Percentiles rank a stretch among this genome's conserved stretches.
phyloP scores from a whole-genome alignment of 2,329 filamentous ascomycete genomes.

The Diaporthe citriasiana region DNA sequence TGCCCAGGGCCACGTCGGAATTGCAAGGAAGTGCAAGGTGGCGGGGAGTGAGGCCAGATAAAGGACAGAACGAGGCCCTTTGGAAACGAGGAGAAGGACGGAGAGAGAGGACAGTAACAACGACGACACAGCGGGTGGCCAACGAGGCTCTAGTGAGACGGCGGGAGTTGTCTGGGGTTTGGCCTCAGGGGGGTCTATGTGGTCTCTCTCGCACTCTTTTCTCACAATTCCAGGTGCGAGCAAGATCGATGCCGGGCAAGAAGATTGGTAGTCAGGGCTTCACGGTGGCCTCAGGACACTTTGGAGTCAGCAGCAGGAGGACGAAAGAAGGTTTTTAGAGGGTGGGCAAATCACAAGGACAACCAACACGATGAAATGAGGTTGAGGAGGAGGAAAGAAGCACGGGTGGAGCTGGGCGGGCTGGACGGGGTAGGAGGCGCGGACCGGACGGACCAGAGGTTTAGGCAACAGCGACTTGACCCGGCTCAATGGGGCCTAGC shows the following conservation, averaged over 20 bases:
- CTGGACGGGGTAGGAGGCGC: constrained; percentile 25
- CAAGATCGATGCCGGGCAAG: not conserved
- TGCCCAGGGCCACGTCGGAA: constrained; percentile 5
- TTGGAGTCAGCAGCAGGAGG: constrained; percentile 15
- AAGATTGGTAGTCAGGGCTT: not conserved
- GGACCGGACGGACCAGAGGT: constrained; percentile 29
- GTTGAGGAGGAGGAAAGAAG: constrained; percentile 34
- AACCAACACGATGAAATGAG: constrained; percentile 13
- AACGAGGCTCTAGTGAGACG: constrained; percentile 34
- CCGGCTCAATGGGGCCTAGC: constrained; percentile 30
- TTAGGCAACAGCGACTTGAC: constrained; percentile 36
- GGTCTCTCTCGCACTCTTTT: constrained; percentile 13
- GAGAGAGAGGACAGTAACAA: constrained; percentile 15
- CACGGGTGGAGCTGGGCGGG: constrained; percentile 16
- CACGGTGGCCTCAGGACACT: constrained; percentile 27
- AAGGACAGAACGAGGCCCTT: constrained; percentile 1
- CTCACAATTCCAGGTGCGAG: not conserved
- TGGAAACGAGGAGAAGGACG: constrained; percentile 1
- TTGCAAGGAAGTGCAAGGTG: constrained; percentile 9
- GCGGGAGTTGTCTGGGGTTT: constrained; percentile 24
- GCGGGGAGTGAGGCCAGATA: constrained; percentile 26
- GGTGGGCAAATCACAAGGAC: constrained; percentile 27
- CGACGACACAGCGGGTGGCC: constrained; percentile 17
- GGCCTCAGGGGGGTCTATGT: constrained; percentile 29
- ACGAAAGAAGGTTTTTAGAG: constrained; percentile 32